Evolutionary conservation across 768 basidiomycete genomes (phyloP).

Genomic region (Baorangia bicolor): DNA sequence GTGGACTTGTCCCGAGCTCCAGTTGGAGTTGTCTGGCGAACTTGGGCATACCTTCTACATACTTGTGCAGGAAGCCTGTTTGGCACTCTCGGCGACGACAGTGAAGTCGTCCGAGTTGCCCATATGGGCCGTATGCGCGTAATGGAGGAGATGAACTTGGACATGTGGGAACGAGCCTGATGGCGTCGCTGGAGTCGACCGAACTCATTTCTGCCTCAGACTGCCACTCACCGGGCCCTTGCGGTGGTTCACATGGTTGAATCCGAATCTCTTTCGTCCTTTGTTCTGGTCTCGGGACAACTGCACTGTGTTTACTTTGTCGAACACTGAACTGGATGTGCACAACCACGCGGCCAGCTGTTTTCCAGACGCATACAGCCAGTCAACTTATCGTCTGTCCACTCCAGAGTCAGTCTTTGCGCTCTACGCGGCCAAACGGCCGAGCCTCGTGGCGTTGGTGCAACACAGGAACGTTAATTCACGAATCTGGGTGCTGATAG

Average conservation of each 20-base stretch:
- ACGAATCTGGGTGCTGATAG: not conserved
- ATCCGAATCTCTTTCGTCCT: not conserved
- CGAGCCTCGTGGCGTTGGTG: not conserved
- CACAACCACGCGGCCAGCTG: not conserved
- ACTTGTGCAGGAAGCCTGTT: not conserved
- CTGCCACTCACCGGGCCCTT: too few relatives aligned
- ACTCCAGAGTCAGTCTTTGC: not conserved
- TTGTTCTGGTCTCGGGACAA: not conserved
- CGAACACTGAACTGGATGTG: not conserved
- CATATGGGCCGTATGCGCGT: constrained; percentile 17
- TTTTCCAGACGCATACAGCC: not conserved
- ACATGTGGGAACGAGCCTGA: constrained; percentile 12
- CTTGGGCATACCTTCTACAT: constrained; percentile 17
- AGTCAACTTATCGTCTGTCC: not conserved
- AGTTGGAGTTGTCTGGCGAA: constrained; percentile 18
- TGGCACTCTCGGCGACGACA: not conserved
- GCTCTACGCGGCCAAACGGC: not conserved
- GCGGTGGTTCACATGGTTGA: not conserved
- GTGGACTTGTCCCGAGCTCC: constrained; percentile 35
- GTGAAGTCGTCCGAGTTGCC: constrained; percentile 3
- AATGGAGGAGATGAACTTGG: constrained; percentile 22
- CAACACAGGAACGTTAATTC: not conserved
- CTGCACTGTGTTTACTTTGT: not conserved
- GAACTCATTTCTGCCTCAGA: not conserved
- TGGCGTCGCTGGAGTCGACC: too few relatives aligned